Evolutionary conservation across 192 early-diverging fungal genomes (phyloP), one percentile per base, ranked within the genome.

Genomic region (Coemansia sp.): DNA sequence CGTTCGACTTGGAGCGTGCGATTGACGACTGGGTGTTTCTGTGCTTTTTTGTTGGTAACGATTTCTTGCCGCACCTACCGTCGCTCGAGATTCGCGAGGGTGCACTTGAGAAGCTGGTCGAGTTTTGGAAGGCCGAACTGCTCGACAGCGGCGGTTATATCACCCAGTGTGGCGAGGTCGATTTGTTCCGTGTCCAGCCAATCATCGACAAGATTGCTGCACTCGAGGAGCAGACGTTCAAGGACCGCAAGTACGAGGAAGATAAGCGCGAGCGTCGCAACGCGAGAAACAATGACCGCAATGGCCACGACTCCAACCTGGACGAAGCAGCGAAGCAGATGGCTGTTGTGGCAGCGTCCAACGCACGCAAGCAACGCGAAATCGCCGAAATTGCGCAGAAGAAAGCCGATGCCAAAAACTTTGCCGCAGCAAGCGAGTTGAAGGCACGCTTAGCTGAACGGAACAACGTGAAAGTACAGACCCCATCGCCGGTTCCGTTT

Each of bases 21-120:
- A 90, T 99, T 70, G 97, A 99, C 67, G 97, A 99, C 75, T 98
- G 96, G 89, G 93, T 98, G 46, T 88, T 99, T 61, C 67, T 99
- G 77, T 92, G 90, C 66, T 97, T 96, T 82, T 99, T 99, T 83
- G 94, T 99, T 18, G 97, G 97, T 52, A 99, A 99, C 74, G 97
- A 99, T 76, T 97, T 97, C 66, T 82, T 99, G 68, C 95, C 95
- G 3, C 93, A 96, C 77, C 71, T 99, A 51, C 96, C 96, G 4
- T 91, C 90, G 15, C 83, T 99, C 48, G 93, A 96, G 66, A 98
- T 98, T 52, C 90, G 92, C 52, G 95, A 99, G 81, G 94, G 95
- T 34, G 95, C 96, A 8, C 86, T 99, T 55, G 93, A 93, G 57
- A 86, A 86, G 40, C 81, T 99, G 49, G 92, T 95, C 62, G 83